Conservation (phyloP, 176 grass and related monocot genomes). For the Sorghum bicolor region DNA sequence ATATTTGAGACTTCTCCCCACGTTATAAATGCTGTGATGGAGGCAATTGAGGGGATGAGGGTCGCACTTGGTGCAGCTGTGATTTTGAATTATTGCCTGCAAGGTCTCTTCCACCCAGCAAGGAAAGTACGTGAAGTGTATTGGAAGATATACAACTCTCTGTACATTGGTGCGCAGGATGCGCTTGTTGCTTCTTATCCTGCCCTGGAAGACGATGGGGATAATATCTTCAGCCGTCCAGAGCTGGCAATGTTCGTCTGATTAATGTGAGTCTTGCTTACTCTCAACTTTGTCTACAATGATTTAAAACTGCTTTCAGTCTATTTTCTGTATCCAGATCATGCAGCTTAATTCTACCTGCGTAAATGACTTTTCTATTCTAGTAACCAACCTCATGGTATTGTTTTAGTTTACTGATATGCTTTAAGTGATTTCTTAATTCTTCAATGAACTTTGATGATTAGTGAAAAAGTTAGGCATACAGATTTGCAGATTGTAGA, state of each 20-base stretch:
- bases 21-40: constrained; percentile 97
- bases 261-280: constrained; percentile 48
- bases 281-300: not conserved
- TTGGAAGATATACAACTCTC: constrained; percentile 98
- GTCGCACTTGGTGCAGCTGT: constrained; percentile 88
- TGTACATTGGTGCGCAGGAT: constrained; percentile 92
- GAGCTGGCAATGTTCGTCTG: constrained; percentile 84
- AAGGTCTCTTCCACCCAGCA: constrained; percentile 94
- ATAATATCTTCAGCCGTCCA: constrained; percentile 65
- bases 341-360: not conserved
- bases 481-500: too few relatives aligned
- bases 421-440: not conserved
- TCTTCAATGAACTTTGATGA: not conserved
- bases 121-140: constrained; percentile 98
- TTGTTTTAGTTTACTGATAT: not conserved
- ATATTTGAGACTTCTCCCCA: constrained; percentile 96
- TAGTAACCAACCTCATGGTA: not conserved
- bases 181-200: constrained; percentile 85
- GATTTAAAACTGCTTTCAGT: not conserved
- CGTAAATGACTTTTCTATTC: not conserved
- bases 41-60: constrained; percentile 93
- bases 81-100: constrained; percentile 91
- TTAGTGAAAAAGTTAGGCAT: too few relatives aligned
- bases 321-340: not conserved
- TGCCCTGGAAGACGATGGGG: constrained; percentile 52